These are phyloP conservation scores for Symbiodinium natans DNA, from an alignment of 73 alveolate genomes.

Conservation along the genomic window DNA sequence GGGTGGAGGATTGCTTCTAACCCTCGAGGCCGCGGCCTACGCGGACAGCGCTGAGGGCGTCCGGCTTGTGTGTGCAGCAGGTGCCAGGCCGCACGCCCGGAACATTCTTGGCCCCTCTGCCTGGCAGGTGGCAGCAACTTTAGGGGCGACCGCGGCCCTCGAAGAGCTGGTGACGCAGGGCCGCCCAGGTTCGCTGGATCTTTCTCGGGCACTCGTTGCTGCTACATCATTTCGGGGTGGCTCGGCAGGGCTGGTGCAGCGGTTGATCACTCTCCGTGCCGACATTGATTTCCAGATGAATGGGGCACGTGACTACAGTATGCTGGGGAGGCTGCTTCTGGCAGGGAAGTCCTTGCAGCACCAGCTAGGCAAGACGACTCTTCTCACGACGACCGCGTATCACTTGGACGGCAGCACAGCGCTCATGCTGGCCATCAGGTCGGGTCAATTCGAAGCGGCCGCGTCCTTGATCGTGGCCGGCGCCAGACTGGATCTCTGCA, in stretches of 20 bases:
- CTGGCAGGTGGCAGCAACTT: not conserved
- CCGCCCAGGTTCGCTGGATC: not conserved
- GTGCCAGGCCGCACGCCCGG: not conserved
- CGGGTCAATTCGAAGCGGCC: not conserved
- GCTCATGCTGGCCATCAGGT: not conserved
- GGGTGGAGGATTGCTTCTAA: not conserved
- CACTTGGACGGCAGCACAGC: not conserved
- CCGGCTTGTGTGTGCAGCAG: not conserved
- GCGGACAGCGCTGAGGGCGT: not conserved
- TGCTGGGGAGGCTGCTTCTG: not conserved
- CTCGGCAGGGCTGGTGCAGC: conserved; percentile 20
- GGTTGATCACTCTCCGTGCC: not conserved
- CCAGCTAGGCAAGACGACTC: not conserved
- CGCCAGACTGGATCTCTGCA: not conserved
- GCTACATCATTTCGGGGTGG: not conserved
- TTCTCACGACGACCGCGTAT: not conserved
- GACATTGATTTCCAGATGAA: not conserved
- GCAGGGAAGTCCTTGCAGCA: not conserved
- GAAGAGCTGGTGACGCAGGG: not conserved
- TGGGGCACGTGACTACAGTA: not conserved
- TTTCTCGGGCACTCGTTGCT: not conserved
- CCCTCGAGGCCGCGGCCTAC: not conserved
- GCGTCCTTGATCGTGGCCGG: conserved; percentile 14
- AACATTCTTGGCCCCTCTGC: not conserved
- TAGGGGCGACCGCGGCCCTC: not conserved